Percentiles rank a stretch among this genome's conserved stretches.
phyloP scores from a whole-genome alignment of 2,329 filamentous ascomycete species.

The Aspergillus proliferans region DNA sequence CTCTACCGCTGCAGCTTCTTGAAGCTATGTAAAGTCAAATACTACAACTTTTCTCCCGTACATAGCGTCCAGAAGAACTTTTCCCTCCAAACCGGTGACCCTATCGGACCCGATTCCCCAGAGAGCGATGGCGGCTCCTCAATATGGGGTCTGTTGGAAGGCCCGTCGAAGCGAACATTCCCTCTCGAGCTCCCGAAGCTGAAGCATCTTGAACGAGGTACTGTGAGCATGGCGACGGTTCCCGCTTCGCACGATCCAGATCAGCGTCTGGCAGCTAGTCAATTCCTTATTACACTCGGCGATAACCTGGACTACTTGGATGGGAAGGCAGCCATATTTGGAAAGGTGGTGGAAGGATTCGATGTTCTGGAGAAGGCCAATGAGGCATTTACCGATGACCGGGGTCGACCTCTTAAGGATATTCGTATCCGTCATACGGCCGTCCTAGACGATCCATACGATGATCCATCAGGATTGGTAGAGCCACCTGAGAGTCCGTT shows the following conservation, averaged over 20 bases:
- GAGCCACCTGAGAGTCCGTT: slow-evolving; percentile 74
- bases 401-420: slow-evolving; percentile 82
- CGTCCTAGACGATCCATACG: slow-evolving; percentile 84
- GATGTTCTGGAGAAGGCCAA: slow-evolving; percentile 93
- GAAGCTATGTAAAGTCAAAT: slow-evolving; percentile 98
- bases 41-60: slow-evolving; percentile 94
- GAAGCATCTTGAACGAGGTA: slow-evolving; percentile 83
- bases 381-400: slow-evolving; percentile 76
- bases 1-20: slow-evolving; percentile 63
- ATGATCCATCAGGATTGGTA: slow-evolving; percentile 69
- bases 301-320: slow-evolving; percentile 87
- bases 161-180: slow-evolving; percentile 67
- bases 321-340: slow-evolving; percentile 90
- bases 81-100: slow-evolving; percentile 93
- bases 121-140: slow-evolving; percentile 89
- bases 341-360: slow-evolving; percentile 91
- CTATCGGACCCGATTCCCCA: slow-evolving; percentile 74
- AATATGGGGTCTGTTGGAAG: slow-evolving; percentile 79
- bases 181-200: slow-evolving; percentile 78
- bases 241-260: slow-evolving; percentile 71
- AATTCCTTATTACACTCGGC: slow-evolving; percentile 88
- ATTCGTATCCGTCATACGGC: slow-evolving; percentile 92
- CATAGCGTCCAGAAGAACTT: slow-evolving; percentile 92
- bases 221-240: slow-evolving; percentile 95
- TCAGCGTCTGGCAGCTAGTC: slow-evolving; percentile 74